Conservation (phyloP, 148 eudicot species). For the Rhododendron mucronatum region DNA sequence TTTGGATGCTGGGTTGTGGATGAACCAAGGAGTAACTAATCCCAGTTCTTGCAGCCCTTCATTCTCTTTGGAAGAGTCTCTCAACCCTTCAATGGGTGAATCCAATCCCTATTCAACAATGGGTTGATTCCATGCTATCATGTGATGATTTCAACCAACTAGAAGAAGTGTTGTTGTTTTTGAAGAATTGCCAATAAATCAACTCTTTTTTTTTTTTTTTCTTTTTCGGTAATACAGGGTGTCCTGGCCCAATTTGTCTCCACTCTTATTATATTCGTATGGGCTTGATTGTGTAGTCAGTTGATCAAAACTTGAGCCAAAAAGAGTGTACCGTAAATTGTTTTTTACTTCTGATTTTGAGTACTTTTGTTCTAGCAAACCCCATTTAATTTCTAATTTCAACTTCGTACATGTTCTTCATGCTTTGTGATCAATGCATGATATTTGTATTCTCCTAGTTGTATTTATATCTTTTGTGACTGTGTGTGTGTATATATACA, state of each 20-base stretch:
- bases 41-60: constrained; percentile 18
- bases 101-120: constrained; percentile 19
- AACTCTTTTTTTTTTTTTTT: not conserved
- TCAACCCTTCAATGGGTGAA: constrained; percentile 14
- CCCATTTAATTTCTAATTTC: not conserved
- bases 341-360: not conserved
- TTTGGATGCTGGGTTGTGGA: constrained; percentile 17
- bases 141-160: constrained; percentile 35
- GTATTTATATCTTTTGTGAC: not conserved
- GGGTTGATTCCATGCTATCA: constrained; percentile 41
- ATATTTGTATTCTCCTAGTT: not conserved
- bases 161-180: constrained; percentile 27
- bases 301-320: not conserved
- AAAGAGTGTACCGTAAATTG: not conserved
- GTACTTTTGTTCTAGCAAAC: not conserved
- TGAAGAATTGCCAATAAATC: constrained; percentile 2
- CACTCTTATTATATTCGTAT: no score
- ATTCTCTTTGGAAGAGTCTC: constrained; percentile 6
- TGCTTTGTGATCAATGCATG: not conserved
- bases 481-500: no score
- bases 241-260: not conserved
- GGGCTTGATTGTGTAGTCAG: not conserved
- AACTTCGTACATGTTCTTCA: not conserved
- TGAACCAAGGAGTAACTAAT: constrained; percentile 12
- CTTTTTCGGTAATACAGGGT: no score